Evolutionary conservation across 352 stramenopile genomes (phyloP).

Genomic region (Thalassiosira hispida): DNA sequence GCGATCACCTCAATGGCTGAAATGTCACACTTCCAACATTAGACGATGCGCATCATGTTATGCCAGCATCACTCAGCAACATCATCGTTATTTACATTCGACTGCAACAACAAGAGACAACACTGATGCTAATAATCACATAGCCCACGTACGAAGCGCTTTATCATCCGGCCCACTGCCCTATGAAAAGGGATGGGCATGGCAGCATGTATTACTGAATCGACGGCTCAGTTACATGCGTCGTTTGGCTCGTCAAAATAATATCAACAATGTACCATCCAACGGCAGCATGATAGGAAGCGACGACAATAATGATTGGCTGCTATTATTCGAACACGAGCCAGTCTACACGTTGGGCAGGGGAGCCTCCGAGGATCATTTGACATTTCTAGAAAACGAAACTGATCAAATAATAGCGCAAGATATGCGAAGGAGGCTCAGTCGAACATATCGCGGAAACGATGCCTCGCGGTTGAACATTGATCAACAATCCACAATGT

Average conservation of each 20-base stretch:
- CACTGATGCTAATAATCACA: background rate
- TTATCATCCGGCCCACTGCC: slow-evolving; percentile 28
- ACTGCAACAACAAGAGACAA: too few species aligned
- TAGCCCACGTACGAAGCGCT: slow-evolving; percentile 21
- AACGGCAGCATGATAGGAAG: background rate
- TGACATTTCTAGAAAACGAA: slow-evolving; percentile 65
- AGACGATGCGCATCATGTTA: too few species aligned
- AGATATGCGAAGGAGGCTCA: slow-evolving; percentile 54
- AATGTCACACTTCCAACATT: too few species aligned
- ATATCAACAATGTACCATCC: background rate
- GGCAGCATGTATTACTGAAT: slow-evolving; percentile 68
- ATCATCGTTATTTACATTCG: too few species aligned
- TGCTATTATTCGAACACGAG: slow-evolving; percentile 82
- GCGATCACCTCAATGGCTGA: too few species aligned
- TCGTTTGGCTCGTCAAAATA: background rate
- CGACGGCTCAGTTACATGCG: slow-evolving; percentile 51
- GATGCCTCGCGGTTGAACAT: slow-evolving; percentile 59
- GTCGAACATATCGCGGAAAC: slow-evolving; percentile 60
- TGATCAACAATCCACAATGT: slow-evolving; percentile 31
- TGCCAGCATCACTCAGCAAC: too few species aligned
- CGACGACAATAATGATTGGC: slow-evolving; percentile 51
- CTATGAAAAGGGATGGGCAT: slow-evolving; percentile 71
- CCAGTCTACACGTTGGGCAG: slow-evolving; percentile 82
- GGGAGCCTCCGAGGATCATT: slow-evolving; percentile 73
- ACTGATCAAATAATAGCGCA: background rate